Evolutionary conservation across 1,284 basidiomycete species (phyloP).

Genomic region (Trichosporon sp.): DNA sequence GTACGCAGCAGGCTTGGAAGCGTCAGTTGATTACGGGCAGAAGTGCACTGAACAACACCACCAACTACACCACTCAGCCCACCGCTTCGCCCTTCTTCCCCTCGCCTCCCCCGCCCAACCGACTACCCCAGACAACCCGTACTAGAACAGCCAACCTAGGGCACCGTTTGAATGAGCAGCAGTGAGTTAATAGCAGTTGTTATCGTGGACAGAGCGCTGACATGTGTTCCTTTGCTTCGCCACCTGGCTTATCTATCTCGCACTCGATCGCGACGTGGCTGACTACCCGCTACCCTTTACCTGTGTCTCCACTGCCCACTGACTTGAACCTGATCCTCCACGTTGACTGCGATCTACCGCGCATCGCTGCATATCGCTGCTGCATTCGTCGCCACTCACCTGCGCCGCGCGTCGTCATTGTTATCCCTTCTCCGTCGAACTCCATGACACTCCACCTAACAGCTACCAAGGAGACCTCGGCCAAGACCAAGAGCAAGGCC

Average conservation of each 20-base stretch:
- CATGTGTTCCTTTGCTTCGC: background rate
- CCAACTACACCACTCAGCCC: constrained; percentile 1
- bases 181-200: background rate
- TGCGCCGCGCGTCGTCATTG: background rate
- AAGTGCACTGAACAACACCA: background rate
- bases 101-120: background rate
- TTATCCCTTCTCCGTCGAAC: constrained; percentile 3
- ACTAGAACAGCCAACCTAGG: constrained; percentile 2
- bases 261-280: background rate
- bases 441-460: constrained; percentile 5
- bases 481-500: constrained; percentile 41
- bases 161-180: constrained; percentile 14
- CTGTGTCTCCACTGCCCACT: background rate
- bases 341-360: background rate
- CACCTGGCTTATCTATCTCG: background rate
- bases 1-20: background rate
- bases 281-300: background rate
- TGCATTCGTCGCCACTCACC: background rate
- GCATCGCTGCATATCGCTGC: background rate
- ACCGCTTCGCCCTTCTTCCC: background rate
- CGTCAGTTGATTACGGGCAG: background rate
- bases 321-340: background rate
- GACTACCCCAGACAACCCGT: background rate
- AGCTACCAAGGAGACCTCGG: constrained; percentile 47
- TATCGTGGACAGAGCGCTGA: background rate